A percentile compares a stretch with the other conserved stretches of the same genome.
phyloP scores from a whole-genome alignment of 768 basidiomycete species.

The Boletus bicolor region DNA sequence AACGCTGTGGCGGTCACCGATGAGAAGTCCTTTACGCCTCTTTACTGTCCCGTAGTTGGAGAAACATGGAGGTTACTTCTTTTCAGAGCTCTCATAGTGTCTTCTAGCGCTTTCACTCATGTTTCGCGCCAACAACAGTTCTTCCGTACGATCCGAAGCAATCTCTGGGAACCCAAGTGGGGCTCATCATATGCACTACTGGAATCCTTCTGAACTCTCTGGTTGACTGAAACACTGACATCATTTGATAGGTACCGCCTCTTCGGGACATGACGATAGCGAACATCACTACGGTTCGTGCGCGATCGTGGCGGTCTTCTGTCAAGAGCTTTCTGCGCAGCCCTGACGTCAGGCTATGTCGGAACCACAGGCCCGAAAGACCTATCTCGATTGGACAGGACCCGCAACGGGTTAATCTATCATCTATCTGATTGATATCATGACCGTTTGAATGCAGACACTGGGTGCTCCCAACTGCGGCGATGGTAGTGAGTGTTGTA shows the following conservation, averaged over 20 bases:
- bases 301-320: conserved; percentile 8
- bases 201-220: conserved; percentile 14
- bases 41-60: conserved; percentile 1
- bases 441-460: background rate
- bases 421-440: background rate
- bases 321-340: conserved; percentile 19
- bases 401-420: background rate
- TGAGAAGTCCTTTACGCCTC: conserved; percentile 12
- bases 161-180: conserved; percentile 11
- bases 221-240: conserved; percentile 18
- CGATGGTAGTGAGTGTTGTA: background rate
- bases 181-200: conserved; percentile 12
- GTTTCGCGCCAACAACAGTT: background rate
- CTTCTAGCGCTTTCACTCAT: conserved; percentile 14
- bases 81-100: background rate
- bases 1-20: conserved; percentile 7
- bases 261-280: conserved; percentile 8
- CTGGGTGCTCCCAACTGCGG: background rate
- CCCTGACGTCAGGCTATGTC: conserved; percentile 26
- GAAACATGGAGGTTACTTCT: conserved; percentile 2
- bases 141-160: conserved; percentile 13
- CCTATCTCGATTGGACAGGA: background rate
- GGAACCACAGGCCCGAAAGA: background rate
- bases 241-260: conserved; percentile 24
- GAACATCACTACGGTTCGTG: conserved; percentile 1